Percentiles rank a stretch among this genome's conserved stretches.
Conservation (phyloP, 2,329 filamentous ascomycete species). For the Hypoxylon sp. region DNA sequence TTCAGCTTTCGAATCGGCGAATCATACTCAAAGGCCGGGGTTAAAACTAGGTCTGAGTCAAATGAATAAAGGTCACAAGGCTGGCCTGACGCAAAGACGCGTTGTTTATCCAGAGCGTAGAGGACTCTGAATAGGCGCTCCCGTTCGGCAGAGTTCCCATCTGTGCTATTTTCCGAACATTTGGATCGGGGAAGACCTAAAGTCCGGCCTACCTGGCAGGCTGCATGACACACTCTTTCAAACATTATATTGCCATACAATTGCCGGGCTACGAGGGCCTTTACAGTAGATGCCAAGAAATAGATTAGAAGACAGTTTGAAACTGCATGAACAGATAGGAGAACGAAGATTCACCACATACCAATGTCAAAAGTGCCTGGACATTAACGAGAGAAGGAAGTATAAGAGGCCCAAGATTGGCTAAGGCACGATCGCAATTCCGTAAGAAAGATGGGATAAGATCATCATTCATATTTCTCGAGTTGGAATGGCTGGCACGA, state of each 20-base stretch:
- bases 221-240: constrained; percentile 44
- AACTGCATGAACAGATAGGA: not conserved
- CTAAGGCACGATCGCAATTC: constrained; percentile 45
- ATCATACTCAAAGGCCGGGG: not conserved
- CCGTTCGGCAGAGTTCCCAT: constrained; percentile 7
- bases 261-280: constrained; percentile 41
- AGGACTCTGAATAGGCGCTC: constrained; percentile 43
- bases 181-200: constrained; percentile 43
- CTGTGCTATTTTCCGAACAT: not conserved
- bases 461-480: constrained; percentile 39
- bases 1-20: constrained; percentile 18
- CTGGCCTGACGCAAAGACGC: constrained; percentile 45
- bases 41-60: constrained; percentile 40
- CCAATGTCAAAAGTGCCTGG: constrained; percentile 42
- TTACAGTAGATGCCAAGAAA: not conserved
- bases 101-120: constrained; percentile 44
- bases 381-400: constrained; percentile 37
- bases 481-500: constrained; percentile 29
- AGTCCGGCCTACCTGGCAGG: constrained; percentile 41
- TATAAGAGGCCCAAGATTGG: constrained; percentile 38
- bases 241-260: constrained; percentile 41
- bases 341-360: constrained; percentile 19
- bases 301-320: not conserved
- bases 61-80: constrained; percentile 44
- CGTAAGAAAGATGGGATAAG: constrained; percentile 42